Base-by-base conservation (phyloP, 2,329 filamentous ascomycete species). In the Fusarium sp. region DNA sequence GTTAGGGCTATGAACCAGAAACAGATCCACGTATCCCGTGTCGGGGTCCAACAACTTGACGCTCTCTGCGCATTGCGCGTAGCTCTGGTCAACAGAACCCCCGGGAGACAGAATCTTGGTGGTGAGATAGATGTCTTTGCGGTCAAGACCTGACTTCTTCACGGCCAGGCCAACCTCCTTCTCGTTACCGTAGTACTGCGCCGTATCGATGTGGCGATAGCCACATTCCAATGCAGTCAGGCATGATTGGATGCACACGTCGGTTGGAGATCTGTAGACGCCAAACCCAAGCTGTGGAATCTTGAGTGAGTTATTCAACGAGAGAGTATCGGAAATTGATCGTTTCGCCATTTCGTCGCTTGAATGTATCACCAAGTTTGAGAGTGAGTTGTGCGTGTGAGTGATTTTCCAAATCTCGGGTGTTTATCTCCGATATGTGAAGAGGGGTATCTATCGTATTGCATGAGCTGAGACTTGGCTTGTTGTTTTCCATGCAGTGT, bases 211-310 rank as follows among this genome's bases (percentile, higher is more conserved):
- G 76, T 90, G 88, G 22, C 88, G 84, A 79, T 91, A 91, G 42
- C 89, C 89, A 40, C 80, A 78, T 69, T 84, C 83, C 2, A 91
- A 80, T 82, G 63, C 92, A 31, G 85, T 85, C 4, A 89, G 83
- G 74, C 88, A 91, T 2, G 92, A 91, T 31, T 86, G 81, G 9
- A 87, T 84, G 79, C 90, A 92, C 68, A 86, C 84, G 31, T 86
- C 79, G 38, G 84, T 78, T 1, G 85, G 85, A 2, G 90, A 91
- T 64, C 86, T 85, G 82, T 92, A 94, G 66, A 94, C 91, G 62
- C 92, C 92, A 77, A 94, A 93, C 4, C 92, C 92, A 6, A 94
- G 86, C 57, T 86, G 87, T 14, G 92, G 92, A 24, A 94, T 92
- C 34, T 66, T 57, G 18, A 67, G 22, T 1, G 58, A 60, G 35